A percentile compares a stretch with the other conserved stretches of the same genome.
Conservation (phyloP, 495 filamentous ascomycete species). For the Aspergillus steynii region DNA sequence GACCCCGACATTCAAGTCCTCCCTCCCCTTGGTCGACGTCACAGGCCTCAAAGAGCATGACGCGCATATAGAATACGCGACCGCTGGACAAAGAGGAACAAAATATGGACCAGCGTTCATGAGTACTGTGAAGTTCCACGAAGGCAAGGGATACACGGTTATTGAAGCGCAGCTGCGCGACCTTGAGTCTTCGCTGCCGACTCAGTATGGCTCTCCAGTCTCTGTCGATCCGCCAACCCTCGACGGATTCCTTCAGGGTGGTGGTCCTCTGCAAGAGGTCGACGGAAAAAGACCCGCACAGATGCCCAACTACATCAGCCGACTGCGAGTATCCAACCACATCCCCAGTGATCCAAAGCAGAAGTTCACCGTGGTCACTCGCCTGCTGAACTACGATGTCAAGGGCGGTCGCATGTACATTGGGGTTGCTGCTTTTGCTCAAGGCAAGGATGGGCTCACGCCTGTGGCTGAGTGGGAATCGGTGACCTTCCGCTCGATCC, state of each 20-base stretch:
- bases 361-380: neutral
- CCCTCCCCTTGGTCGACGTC: neutral
- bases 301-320: neutral
- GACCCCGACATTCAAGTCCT: neutral
- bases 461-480: neutral
- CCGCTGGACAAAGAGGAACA: neutral
- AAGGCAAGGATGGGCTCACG: neutral
- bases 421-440: neutral
- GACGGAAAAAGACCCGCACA: neutral
- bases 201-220: neutral
- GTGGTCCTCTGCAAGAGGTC: neutral
- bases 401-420: neutral
- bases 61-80: neutral
- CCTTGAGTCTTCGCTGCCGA: neutral
- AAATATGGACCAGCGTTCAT: neutral
- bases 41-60: neutral
- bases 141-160: neutral
- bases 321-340: neutral
- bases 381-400: neutral
- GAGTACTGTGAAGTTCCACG: neutral
- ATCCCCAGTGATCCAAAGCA: neutral
- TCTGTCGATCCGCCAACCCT: neutral
- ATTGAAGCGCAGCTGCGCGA: neutral
- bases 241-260: neutral
- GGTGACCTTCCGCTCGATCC: neutral